These are phyloP conservation scores for Talaromyces sp. DNA, from an alignment of 2,329 filamentous ascomycete species.

Conservation along the genomic window DNA sequence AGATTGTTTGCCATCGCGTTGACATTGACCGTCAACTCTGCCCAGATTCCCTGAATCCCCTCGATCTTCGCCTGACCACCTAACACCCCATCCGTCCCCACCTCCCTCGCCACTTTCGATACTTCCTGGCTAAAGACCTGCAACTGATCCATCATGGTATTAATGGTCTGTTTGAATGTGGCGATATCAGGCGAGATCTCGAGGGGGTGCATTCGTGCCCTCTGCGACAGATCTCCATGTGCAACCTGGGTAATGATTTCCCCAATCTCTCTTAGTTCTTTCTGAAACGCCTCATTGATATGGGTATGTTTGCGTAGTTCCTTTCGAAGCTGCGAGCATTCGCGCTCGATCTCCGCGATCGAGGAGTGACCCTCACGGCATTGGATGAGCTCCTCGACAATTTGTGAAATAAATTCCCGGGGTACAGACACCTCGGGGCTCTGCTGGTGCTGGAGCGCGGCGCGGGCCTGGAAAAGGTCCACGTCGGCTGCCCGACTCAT, in stretches of 20 bases:
- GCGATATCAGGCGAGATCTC: constrained; percentile 30
- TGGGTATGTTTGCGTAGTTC: constrained; percentile 29
- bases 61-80: constrained; percentile 79
- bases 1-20: constrained; percentile 84
- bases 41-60: constrained; percentile 82
- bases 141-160: constrained; percentile 82
- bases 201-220: constrained; percentile 26
- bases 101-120: constrained; percentile 75
- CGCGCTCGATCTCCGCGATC: constrained; percentile 24
- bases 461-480: constrained; percentile 27
- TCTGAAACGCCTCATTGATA: constrained; percentile 33
- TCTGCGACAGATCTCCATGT: constrained; percentile 27
- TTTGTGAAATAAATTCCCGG: constrained; percentile 26
- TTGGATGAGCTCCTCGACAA: constrained; percentile 28
- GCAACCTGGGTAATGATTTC: constrained; percentile 32
- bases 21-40: constrained; percentile 78
- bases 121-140: constrained; percentile 80
- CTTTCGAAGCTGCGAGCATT: constrained; percentile 24
- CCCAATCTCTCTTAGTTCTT: constrained; percentile 30
- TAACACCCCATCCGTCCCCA: constrained; percentile 77
- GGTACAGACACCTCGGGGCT: constrained; percentile 24
- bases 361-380: constrained; percentile 25
- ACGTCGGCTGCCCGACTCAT: constrained; percentile 24
- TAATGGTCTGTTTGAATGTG: constrained; percentile 71
- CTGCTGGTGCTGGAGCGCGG: constrained; percentile 26